Conservation (phyloP, 495 filamentous ascomycete genomes). For the Xanthoparmelia taractica region DNA sequence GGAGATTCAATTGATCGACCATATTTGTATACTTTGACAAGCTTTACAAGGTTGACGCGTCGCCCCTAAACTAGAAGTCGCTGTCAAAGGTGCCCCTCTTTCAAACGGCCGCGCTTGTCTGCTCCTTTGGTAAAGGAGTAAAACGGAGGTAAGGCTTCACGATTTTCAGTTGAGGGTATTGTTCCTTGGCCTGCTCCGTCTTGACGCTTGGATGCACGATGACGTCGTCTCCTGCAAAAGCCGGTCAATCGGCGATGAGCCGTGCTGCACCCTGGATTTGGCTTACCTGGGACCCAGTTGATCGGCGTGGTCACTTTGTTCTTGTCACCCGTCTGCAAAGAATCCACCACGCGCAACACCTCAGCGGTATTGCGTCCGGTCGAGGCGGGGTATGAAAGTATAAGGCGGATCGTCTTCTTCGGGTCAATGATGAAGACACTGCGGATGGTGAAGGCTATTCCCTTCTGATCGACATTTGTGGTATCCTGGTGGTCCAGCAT, state of each 20-base stretch:
- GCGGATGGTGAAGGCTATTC: constrained; percentile 96
- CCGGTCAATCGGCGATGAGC: constrained; percentile 6
- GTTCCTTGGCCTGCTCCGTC: constrained; percentile 76
- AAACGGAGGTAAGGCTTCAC: constrained; percentile 90
- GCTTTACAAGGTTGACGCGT: no score
- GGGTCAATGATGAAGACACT: constrained; percentile 99
- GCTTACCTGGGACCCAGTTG: constrained; percentile 66
- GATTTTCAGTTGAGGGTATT: constrained; percentile 84
- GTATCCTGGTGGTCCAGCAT: constrained; percentile 86
- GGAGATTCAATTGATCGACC: not conserved
- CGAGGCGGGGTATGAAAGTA: constrained; percentile 92
- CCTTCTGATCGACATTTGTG: constrained; percentile 90
- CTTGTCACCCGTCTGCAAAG: constrained; percentile 95
- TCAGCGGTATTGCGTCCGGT: constrained; percentile 96
- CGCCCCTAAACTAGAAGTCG: not conserved
- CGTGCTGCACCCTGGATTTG: constrained; percentile 7
- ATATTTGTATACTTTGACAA: no score
- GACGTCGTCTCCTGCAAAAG: constrained; percentile 65
- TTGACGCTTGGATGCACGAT: constrained; percentile 88
- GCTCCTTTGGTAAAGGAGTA: constrained; percentile 55
- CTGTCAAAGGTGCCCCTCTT: not conserved
- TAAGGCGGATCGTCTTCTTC: constrained; percentile 94
- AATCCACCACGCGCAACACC: constrained; percentile 91
- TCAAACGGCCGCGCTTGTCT: constrained; percentile 34
- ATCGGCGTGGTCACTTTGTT: constrained; percentile 87